Percentiles rank a stretch among this genome's conserved stretches.
Conservation (phyloP, 176 grass and related monocot species). For the Musa beccarii region DNA sequence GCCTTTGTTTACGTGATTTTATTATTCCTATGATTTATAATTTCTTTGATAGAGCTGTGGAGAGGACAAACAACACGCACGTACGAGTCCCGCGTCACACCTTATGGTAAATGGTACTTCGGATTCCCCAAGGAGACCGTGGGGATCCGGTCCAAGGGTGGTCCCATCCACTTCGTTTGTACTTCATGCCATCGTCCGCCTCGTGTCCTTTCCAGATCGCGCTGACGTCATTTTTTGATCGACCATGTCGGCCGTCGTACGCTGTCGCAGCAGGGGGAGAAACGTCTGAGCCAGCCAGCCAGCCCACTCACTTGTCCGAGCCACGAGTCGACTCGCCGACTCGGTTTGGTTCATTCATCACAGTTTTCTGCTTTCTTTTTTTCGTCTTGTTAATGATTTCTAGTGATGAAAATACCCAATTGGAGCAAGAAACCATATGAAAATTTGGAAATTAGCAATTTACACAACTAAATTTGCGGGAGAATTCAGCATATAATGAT, state of each 20-base stretch:
- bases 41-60: no score
- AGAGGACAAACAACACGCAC: no score
- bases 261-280: neutral
- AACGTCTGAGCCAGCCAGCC: neutral
- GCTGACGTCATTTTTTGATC: neutral
- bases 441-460: neutral
- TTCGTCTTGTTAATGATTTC: no score
- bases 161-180: neutral
- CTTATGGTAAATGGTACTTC: no score
- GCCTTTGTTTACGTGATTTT: no score
- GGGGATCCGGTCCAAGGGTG: neutral
- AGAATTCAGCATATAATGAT: neutral
- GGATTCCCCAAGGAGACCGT: neutral
- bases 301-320: neutral
- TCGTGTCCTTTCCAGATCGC: neutral
- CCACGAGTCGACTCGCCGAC: neutral
- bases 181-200: neutral
- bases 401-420: no score
- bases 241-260: neutral
- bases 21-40: no score
- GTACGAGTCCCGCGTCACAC: no score
- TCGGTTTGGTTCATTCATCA: neutral
- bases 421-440: no score
- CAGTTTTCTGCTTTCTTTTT: no score
- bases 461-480: neutral